Percentiles rank a stretch among this genome's conserved stretches.
phyloP scores from a whole-genome alignment of 2,329 filamentous ascomycete genomes.

The Alternaria atra region DNA sequence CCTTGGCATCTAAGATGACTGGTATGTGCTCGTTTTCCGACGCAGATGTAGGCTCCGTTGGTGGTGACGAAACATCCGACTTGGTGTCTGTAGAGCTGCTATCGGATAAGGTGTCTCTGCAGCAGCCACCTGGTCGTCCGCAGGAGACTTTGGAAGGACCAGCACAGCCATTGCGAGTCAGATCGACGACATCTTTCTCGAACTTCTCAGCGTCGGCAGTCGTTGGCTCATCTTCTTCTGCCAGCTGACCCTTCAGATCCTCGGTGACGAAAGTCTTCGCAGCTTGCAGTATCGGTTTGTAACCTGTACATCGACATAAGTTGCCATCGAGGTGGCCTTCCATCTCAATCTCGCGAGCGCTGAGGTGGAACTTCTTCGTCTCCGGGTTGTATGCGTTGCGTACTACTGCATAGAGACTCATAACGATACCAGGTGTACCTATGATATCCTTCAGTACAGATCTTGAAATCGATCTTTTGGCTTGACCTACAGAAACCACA shows the following conservation, averaged over 20 bases:
- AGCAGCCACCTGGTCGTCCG: conserved; percentile 50
- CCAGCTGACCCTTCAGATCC: conserved; percentile 56
- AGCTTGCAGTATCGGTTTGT: conserved; percentile 89
- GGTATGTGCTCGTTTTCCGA: conserved; percentile 43
- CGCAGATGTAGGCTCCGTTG: conserved; percentile 37
- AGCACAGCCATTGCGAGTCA: conserved; percentile 35
- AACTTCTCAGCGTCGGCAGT: conserved; percentile 55
- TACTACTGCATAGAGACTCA: conserved; percentile 87
- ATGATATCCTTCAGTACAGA: background rate
- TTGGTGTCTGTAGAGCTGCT: conserved; percentile 40
- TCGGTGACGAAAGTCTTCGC: conserved; percentile 83
- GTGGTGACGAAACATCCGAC: conserved; percentile 38
- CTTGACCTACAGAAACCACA: conserved; percentile 76
- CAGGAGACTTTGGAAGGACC: conserved; percentile 43
- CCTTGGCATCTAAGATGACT: conserved; percentile 32
- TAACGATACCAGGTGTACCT: conserved; percentile 89
- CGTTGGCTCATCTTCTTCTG: conserved; percentile 57
- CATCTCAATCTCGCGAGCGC: conserved; percentile 48
- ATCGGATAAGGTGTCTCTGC: conserved; percentile 45
- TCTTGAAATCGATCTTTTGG: accelerated
- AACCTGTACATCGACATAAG: conserved; percentile 91
- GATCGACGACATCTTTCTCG: conserved; percentile 38
- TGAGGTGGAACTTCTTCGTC: conserved; percentile 46
- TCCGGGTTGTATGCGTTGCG: conserved; percentile 67
- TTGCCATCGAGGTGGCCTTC: conserved; percentile 82